Conservation (phyloP, 495 filamentous ascomycete genomes). For the Podospora comata region DNA sequence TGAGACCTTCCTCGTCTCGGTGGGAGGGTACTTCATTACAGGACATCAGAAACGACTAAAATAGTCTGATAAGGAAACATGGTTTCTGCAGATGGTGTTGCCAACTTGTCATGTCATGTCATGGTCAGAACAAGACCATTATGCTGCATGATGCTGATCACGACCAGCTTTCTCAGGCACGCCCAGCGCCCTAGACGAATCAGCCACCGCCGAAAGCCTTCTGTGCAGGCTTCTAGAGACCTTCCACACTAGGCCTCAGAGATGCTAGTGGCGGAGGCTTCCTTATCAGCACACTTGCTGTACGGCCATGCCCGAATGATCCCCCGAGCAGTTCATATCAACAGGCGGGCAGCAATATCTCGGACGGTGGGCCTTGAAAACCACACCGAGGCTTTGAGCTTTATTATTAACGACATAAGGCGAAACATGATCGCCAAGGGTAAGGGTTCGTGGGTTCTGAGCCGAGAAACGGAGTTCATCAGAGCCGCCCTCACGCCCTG, state of each 20-base stretch:
- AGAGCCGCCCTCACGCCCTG: neutral
- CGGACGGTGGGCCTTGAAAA: neutral
- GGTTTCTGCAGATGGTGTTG: neutral
- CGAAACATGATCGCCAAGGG: neutral
- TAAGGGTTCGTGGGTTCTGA: constrained; percentile 4
- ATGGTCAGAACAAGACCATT: neutral
- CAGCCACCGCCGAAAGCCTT: constrained; percentile 14
- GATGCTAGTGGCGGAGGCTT: neutral
- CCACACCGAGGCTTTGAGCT: neutral
- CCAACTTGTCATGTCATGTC: neutral
- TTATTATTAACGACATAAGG: neutral
- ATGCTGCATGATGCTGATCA: constrained; percentile 1
- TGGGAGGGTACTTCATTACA: constrained; percentile 28
- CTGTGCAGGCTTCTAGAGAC: constrained; percentile 26
- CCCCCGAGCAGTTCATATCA: neutral
- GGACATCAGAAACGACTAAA: constrained; percentile 6
- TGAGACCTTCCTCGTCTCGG: neutral
- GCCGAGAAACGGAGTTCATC: constrained; percentile 8
- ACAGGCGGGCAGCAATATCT: neutral
- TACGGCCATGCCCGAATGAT: neutral
- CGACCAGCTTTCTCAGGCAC: neutral
- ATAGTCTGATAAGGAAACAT: constrained; percentile 2
- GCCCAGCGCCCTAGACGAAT: constrained; percentile 10
- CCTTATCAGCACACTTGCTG: neutral
- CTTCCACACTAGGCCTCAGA: constrained; percentile 20